These are phyloP conservation scores for Benincasa hispida DNA, from an alignment of 306 rosid species.

Conservation along the genomic window DNA sequence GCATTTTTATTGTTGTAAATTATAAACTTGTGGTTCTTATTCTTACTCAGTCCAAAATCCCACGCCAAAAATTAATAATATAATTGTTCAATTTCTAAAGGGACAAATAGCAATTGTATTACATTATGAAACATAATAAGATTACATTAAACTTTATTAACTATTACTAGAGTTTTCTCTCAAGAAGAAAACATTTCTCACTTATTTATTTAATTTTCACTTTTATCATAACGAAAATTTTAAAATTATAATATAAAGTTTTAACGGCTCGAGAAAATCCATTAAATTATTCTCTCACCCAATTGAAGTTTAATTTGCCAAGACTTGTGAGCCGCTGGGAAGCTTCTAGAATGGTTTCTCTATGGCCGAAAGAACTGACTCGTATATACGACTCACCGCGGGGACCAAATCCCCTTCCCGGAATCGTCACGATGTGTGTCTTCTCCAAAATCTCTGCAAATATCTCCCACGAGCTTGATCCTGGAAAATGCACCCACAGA, in stretches of 20 bases:
- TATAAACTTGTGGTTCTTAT: no score
- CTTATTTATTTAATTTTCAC: background rate
- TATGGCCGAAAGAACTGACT: slow-evolving; percentile 44
- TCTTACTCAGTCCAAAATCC: no score
- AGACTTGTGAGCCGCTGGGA: slow-evolving; percentile 19
- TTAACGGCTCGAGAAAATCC: background rate
- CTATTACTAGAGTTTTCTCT: background rate
- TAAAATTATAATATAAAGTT: background rate
- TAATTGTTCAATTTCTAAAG: no score
- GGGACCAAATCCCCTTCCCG: slow-evolving; percentile 70
- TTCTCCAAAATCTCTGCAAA: slow-evolving; percentile 37
- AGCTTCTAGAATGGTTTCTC: slow-evolving; percentile 41
- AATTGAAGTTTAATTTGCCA: slow-evolving; percentile 1
- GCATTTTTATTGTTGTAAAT: no score
- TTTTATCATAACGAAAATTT: background rate
- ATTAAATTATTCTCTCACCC: background rate
- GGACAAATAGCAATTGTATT: no score
- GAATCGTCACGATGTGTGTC: slow-evolving; percentile 51
- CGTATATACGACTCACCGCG: slow-evolving; percentile 45
- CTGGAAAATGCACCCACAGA: slow-evolving; percentile 58
- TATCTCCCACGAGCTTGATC: slow-evolving; percentile 45
- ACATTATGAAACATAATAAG: no score
- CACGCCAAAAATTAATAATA: no score
- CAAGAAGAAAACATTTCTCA: background rate
- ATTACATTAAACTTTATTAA: no score